These are phyloP conservation scores for Mrakia frigida DNA, from an alignment of 768 basidiomycete species.

Conservation along the genomic window DNA sequence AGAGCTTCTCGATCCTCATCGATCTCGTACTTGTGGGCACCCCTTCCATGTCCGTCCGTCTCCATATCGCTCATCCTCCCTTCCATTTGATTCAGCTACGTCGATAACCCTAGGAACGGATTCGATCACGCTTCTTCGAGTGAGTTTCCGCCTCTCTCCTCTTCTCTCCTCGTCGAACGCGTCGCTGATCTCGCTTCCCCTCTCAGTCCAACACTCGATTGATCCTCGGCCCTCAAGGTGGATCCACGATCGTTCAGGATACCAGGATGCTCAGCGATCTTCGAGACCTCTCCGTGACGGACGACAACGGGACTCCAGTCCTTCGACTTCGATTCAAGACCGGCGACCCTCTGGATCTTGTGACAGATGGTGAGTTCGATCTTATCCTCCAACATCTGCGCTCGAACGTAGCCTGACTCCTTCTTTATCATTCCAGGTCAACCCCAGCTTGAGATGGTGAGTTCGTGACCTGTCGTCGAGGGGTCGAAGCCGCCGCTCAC, in stretches of 20 bases:
- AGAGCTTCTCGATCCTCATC: not conserved
- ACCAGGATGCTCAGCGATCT: not conserved
- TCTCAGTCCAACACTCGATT: not conserved
- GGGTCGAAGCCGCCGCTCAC: not conserved
- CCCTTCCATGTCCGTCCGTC: not conserved
- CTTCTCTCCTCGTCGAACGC: not conserved
- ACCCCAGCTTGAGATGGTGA: constrained; percentile 11
- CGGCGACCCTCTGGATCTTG: not conserved
- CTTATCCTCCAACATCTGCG: not conserved
- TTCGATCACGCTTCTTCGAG: not conserved
- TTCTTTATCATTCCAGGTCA: not conserved
- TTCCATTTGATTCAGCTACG: not conserved
- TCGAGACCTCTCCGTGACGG: not conserved
- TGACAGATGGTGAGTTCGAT: not conserved
- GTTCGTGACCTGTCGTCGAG: not conserved
- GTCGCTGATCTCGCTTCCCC: not conserved
- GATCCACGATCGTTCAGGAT: not conserved
- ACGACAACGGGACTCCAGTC: not conserved
- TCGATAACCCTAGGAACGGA: constrained; percentile 3
- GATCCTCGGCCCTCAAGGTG: not conserved
- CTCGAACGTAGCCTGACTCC: not conserved
- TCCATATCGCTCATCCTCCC: not conserved
- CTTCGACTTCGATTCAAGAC: constrained; percentile 5
- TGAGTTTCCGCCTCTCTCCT: not conserved
- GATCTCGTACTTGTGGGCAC: not conserved